A percentile compares a stretch with the other conserved stretches of the same genome.
phyloP scores from a whole-genome alignment of 2,329 filamentous ascomycete genomes.

The Penicillium sp. region DNA sequence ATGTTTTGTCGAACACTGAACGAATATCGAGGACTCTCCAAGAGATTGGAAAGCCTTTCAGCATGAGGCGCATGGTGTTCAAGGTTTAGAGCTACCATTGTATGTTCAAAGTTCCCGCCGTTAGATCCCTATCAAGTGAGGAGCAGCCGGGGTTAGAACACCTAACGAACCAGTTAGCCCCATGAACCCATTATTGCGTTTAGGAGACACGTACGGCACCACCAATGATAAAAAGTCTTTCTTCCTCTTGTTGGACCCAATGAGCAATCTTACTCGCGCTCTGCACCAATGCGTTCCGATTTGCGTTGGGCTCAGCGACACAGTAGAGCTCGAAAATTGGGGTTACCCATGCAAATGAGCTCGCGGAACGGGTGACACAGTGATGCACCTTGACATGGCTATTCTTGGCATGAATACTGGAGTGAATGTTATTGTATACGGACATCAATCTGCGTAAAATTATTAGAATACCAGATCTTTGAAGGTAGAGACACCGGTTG shows the following conservation, averaged over 20 bases:
- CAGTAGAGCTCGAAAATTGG: constrained; percentile 93
- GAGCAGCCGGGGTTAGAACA: constrained; percentile 21
- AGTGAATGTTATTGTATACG: constrained; percentile 82
- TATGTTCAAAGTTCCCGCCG: neutral
- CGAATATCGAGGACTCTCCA: neutral
- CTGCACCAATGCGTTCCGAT: constrained; percentile 69
- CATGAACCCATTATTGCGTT: too few relatives aligned
- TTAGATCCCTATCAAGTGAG: neutral
- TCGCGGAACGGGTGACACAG: constrained; percentile 70
- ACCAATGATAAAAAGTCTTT: constrained; percentile 93
- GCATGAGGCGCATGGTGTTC: neutral
- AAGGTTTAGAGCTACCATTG: neutral
- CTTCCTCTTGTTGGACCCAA: constrained; percentile 90
- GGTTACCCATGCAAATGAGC: constrained; percentile 86
- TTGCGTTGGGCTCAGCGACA: constrained; percentile 74
- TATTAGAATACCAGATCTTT: constrained; percentile 4
- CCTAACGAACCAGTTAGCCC: constrained; percentile 18
- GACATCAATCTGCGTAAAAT: constrained; percentile 64
- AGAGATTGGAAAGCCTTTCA: neutral
- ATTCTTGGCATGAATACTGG: constrained; percentile 80
- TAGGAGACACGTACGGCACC: constrained; percentile 68
- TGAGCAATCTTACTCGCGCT: constrained; percentile 87
- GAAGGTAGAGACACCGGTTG: neutral
- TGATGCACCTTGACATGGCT: constrained; percentile 86
- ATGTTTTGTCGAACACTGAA: neutral